phyloP scores from a whole-genome alignment of 148 eudicot genomes.

The Rhododendron simsii region DNA sequence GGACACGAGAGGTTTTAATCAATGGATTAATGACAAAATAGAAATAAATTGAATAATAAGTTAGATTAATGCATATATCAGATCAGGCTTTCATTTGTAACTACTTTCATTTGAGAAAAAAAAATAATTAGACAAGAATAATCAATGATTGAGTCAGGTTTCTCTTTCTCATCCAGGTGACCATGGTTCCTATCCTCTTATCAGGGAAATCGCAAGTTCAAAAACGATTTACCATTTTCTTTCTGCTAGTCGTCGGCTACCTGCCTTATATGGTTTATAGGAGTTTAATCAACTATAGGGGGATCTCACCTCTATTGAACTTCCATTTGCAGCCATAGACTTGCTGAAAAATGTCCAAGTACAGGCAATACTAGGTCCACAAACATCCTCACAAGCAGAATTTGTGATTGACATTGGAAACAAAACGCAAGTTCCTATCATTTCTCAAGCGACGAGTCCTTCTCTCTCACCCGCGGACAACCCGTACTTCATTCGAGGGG shows the following conservation, averaged over 20 bases:
- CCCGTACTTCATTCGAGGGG: slow-evolving; percentile 57
- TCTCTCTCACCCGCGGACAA: slow-evolving; percentile 36
- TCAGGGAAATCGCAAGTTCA: too few relatives aligned
- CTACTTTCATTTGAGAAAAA: too few relatives aligned
- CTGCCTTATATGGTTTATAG: background rate
- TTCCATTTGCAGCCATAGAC: slow-evolving; percentile 39
- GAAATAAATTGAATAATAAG: too few relatives aligned
- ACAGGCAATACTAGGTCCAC: slow-evolving; percentile 59
- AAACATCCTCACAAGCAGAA: slow-evolving; percentile 48
- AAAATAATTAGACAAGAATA: too few relatives aligned
- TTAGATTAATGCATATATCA: too few relatives aligned
- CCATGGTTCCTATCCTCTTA: too few relatives aligned
- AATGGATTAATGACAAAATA: too few relatives aligned
- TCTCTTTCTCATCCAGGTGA: too few relatives aligned
- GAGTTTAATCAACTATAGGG: background rate
- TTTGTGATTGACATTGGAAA: slow-evolving; percentile 45
- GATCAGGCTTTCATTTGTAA: too few relatives aligned
- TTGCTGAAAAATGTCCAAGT: slow-evolving; percentile 49
- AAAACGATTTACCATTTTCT: too few relatives aligned
- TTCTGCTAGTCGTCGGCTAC: background rate
- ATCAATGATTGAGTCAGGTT: too few relatives aligned
- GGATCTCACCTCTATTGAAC: background rate
- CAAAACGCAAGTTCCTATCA: slow-evolving; percentile 53
- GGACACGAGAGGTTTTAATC: too few relatives aligned
- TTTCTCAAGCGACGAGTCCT: slow-evolving; percentile 59